Percentiles rank a stretch among this genome's conserved stretches.
phyloP scores from a whole-genome alignment of 768 basidiomycete genomes.

The Dacryopinax spathularia region DNA sequence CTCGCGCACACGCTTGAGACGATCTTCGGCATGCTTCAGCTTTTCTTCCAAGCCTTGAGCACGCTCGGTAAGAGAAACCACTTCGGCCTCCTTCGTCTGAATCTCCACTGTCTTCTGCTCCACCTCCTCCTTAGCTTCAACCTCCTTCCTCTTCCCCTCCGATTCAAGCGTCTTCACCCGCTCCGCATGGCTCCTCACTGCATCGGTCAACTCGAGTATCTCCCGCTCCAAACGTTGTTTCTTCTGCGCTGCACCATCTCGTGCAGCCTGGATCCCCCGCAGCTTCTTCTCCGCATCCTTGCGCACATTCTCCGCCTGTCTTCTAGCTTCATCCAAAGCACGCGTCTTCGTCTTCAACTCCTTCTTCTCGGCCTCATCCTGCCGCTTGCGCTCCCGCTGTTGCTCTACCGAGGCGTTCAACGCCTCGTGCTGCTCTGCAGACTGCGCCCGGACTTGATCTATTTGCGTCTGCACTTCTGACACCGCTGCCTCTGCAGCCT shows the following conservation, averaged over 20 bases:
- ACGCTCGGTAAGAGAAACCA: constrained; percentile 46
- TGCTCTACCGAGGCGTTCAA: constrained; percentile 64
- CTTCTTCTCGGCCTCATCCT: constrained; percentile 63
- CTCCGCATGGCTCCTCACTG: constrained; percentile 42
- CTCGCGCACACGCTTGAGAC: neutral
- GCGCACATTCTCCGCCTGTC: constrained; percentile 62
- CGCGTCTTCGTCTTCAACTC: constrained; percentile 79
- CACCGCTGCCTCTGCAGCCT: constrained; percentile 43
- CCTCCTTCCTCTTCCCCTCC: constrained; percentile 37
- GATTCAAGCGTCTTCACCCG: constrained; percentile 26
- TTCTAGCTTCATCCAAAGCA: constrained; percentile 70
- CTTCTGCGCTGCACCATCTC: constrained; percentile 43
- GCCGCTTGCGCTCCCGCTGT: constrained; percentile 57
- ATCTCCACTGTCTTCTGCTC: constrained; percentile 47
- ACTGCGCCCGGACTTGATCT: constrained; percentile 40
- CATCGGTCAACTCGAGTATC: constrained; percentile 45
- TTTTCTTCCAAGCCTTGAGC: constrained; percentile 62
- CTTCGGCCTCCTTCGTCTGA: constrained; percentile 49
- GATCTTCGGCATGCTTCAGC: constrained; percentile 46
- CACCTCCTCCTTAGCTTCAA: constrained; percentile 32
- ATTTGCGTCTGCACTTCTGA: constrained; percentile 58
- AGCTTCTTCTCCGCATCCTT: constrained; percentile 82
- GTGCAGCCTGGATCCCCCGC: constrained; percentile 47
- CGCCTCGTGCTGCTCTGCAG: constrained; percentile 44
- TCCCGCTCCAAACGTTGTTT: constrained; percentile 21